Evolutionary conservation across 2,329 filamentous ascomycete genomes (phyloP).

Genomic region (Colletotrichum magnum): DNA sequence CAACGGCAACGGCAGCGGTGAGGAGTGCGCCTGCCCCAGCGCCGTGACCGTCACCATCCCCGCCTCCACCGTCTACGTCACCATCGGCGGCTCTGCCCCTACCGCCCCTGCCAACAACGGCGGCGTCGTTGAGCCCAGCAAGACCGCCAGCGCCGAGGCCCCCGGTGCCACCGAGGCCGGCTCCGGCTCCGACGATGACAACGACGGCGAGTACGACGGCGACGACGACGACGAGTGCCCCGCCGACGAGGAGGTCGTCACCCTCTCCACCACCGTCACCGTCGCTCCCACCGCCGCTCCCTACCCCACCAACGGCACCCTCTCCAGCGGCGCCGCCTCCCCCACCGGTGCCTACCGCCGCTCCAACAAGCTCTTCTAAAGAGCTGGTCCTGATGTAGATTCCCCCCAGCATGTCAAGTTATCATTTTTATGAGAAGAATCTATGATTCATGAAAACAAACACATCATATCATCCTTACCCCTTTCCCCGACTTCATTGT

Average conservation of each 20-base stretch:
- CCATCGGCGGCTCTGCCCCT: slow-evolving; percentile 40
- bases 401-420: slow-evolving; percentile 38
- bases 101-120: slow-evolving; percentile 26
- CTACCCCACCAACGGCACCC: slow-evolving; percentile 60
- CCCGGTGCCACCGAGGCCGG: slow-evolving; percentile 44
- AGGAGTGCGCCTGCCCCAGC: slow-evolving; percentile 39
- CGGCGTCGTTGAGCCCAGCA: slow-evolving; percentile 31
- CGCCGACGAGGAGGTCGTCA: slow-evolving; percentile 45
- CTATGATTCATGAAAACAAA: slow-evolving; percentile 40
- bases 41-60: slow-evolving; percentile 45
- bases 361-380: slow-evolving; percentile 41
- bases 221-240: slow-evolving; percentile 42
- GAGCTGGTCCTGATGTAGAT: slow-evolving; percentile 35
- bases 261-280: slow-evolving; percentile 50
- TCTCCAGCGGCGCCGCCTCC: slow-evolving; percentile 48
- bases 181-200: slow-evolving; percentile 21
- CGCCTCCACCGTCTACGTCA: slow-evolving; percentile 48
- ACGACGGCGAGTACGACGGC: slow-evolving; percentile 39
- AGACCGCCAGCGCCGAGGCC: slow-evolving; percentile 42
- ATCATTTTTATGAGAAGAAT: slow-evolving; percentile 40
- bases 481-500: slow-evolving; percentile 17
- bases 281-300: slow-evolving; percentile 47
- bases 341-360: slow-evolving; percentile 54
- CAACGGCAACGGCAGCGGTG: slow-evolving; percentile 25
- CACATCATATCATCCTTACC: slow-evolving; percentile 32